Evolutionary conservation across 371 early-diverging fungal genomes (phyloP).

Genomic region (Cladochytrium tenue): DNA sequence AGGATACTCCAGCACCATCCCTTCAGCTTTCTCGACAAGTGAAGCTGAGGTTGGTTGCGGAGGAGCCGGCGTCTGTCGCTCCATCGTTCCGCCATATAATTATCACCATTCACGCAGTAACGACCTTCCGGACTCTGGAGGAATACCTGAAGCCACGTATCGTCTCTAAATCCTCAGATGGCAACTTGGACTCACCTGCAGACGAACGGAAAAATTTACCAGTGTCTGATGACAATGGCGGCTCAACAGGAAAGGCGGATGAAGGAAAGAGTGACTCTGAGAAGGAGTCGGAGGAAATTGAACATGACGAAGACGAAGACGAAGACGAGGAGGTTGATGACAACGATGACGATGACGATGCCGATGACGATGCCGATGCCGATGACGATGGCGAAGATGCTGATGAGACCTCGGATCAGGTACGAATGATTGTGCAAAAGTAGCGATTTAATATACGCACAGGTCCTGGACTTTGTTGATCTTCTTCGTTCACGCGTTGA

Average conservation of each 20-base stretch:
- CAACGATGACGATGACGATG: constrained; percentile 33
- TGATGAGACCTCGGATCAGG: too few relatives aligned
- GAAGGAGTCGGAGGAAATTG: constrained; percentile 16
- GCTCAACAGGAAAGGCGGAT: neutral
- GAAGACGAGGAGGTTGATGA: constrained; percentile 36
- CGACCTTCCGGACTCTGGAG: constrained; percentile 76
- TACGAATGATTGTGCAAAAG: too few relatives aligned
- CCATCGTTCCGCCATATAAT: constrained; percentile 56
- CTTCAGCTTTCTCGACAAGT: constrained; percentile 77
- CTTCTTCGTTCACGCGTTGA: too few relatives aligned
- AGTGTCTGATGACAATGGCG: constrained; percentile 10
- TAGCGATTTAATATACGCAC: too few relatives aligned
- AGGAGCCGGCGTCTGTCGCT: constrained; percentile 51
- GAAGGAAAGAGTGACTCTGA: constrained; percentile 15
- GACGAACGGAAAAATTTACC: neutral
- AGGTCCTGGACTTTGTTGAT: too few relatives aligned
- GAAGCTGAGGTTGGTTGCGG: constrained; percentile 59
- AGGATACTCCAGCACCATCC: constrained; percentile 51
- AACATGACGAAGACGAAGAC: constrained; percentile 30
- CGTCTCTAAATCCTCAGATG: neutral
- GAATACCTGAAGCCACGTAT: constrained; percentile 70
- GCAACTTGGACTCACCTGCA: constrained; percentile 1
- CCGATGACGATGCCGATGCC: constrained; percentile 14
- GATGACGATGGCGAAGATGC: too few relatives aligned
- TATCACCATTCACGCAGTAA: constrained; percentile 83